These are phyloP conservation scores for Aspergillus calidoustus DNA, from an alignment of 2,329 filamentous ascomycete species.

Conservation along the genomic window DNA sequence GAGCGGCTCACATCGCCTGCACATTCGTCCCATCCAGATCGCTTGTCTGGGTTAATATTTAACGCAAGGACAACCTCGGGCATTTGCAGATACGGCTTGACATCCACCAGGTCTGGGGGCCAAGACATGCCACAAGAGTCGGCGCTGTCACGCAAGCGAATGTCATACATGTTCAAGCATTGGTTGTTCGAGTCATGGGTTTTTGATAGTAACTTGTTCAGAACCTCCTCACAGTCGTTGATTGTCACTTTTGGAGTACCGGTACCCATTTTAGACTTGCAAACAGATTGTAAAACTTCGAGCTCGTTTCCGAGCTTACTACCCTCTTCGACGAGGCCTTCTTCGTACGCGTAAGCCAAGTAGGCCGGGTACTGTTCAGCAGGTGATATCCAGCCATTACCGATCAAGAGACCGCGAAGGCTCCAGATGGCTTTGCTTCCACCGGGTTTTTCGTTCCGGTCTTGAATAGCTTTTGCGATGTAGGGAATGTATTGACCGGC, in stretches of 20 bases:
- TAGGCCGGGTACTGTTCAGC: constrained; percentile 88
- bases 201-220: constrained; percentile 71
- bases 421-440: constrained; percentile 65
- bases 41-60: constrained; percentile 80
- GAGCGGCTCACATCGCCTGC: constrained; percentile 74
- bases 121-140: constrained; percentile 96
- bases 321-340: constrained; percentile 71
- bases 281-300: constrained; percentile 71
- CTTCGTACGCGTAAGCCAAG: constrained; percentile 77
- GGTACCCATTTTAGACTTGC: constrained; percentile 64
- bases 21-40: constrained; percentile 90
- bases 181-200: constrained; percentile 61
- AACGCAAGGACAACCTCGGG: constrained; percentile 78
- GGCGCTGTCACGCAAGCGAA: constrained; percentile 78
- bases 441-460: constrained; percentile 72
- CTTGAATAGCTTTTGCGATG: constrained; percentile 87
- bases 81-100: constrained; percentile 84
- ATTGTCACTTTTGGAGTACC: constrained; percentile 69
- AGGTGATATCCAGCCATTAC: constrained; percentile 97
- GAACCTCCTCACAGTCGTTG: constrained; percentile 72
- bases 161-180: constrained; percentile 97
- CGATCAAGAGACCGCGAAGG: constrained; percentile 84
- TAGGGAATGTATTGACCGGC: constrained; percentile 97
- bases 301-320: constrained; percentile 67
- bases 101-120: constrained; percentile 79